phyloP scores from a whole-genome alignment of 2,329 filamentous ascomycete genomes.

The Knoxdaviesia proteae region DNA sequence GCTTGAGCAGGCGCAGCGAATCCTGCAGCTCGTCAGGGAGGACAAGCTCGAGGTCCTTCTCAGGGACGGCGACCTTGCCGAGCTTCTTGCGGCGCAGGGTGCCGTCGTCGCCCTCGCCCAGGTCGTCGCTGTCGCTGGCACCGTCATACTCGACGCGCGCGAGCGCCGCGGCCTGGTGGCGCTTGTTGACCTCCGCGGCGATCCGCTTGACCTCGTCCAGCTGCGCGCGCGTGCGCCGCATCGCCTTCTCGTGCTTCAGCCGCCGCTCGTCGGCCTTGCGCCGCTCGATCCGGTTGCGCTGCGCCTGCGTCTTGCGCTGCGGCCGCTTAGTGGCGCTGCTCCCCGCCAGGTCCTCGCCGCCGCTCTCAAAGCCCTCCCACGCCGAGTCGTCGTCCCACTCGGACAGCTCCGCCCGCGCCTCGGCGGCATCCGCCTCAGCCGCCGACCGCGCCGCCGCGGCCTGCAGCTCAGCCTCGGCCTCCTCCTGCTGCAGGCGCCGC shows the following conservation, averaged over 20 bases:
- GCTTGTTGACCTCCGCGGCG: constrained; percentile 36
- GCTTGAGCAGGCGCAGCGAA: constrained; percentile 62
- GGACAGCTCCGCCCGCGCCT: constrained; percentile 41
- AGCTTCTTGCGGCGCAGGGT: constrained; percentile 51
- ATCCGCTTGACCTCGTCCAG: constrained; percentile 51
- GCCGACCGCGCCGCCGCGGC: constrained; percentile 50
- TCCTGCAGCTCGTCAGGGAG: constrained; percentile 69
- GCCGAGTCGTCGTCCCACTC: constrained; percentile 76
- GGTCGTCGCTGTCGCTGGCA: constrained; percentile 21
- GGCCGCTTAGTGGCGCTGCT: constrained; percentile 46
- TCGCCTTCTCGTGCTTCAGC: constrained; percentile 53
- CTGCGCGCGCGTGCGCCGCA: constrained; percentile 55
- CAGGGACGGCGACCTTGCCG: constrained; percentile 52
- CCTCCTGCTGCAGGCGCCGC: constrained; percentile 45
- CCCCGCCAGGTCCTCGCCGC: constrained; percentile 36
- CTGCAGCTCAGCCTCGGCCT: constrained; percentile 43
- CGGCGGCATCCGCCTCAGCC: constrained; percentile 54
- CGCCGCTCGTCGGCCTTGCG: constrained; percentile 71
- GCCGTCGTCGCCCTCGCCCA: constrained; percentile 35
- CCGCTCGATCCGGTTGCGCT: constrained; percentile 73
- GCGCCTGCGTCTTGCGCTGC: constrained; percentile 64
- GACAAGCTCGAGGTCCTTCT: constrained; percentile 63
- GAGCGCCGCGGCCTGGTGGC: constrained; percentile 27
- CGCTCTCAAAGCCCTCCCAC: constrained; percentile 80
- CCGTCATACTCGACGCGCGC: constrained; percentile 17